phyloP scores from a whole-genome alignment of 768 basidiomycete genomes.

The Tylopilus subfusipes region DNA sequence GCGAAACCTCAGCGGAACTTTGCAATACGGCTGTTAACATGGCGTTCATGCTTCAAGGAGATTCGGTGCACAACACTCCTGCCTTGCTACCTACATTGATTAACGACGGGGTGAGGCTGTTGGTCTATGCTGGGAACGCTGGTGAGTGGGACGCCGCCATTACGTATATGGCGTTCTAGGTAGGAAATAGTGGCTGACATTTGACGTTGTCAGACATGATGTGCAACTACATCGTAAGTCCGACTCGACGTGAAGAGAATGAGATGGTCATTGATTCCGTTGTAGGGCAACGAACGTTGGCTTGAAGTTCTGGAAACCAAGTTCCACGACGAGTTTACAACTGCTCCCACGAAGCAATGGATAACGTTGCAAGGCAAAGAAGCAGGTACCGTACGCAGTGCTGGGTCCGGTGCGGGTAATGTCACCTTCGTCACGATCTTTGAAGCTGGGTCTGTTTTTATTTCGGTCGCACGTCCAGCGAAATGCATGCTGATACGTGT shows the following conservation, averaged over 20 bases:
- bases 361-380: constrained; percentile 47
- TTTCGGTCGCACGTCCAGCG: not conserved
- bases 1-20: constrained; percentile 59
- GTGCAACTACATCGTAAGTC: constrained; percentile 76
- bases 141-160: constrained; percentile 38
- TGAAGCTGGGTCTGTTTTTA: constrained; percentile 70
- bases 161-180: not conserved
- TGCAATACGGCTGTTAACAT: constrained; percentile 81
- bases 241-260: not conserved
- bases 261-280: not conserved
- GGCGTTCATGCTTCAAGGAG: constrained; percentile 78
- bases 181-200: constrained; percentile 15
- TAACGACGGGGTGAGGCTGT: constrained; percentile 73
- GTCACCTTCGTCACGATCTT: constrained; percentile 75
- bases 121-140: constrained; percentile 89
- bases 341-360: constrained; percentile 53
- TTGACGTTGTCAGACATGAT: constrained; percentile 57
- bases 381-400: constrained; percentile 68
- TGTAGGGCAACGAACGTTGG: constrained; percentile 76
- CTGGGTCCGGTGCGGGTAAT: constrained; percentile 70
- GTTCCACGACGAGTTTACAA: constrained; percentile 60
- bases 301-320: constrained; percentile 56
- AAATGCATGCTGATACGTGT: constrained; percentile 4
- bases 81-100: constrained; percentile 75
- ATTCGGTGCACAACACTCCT: constrained; percentile 82